Evolutionary conservation across 352 stramenopile species (phyloP).

Genomic region (Pythium angustatum): DNA sequence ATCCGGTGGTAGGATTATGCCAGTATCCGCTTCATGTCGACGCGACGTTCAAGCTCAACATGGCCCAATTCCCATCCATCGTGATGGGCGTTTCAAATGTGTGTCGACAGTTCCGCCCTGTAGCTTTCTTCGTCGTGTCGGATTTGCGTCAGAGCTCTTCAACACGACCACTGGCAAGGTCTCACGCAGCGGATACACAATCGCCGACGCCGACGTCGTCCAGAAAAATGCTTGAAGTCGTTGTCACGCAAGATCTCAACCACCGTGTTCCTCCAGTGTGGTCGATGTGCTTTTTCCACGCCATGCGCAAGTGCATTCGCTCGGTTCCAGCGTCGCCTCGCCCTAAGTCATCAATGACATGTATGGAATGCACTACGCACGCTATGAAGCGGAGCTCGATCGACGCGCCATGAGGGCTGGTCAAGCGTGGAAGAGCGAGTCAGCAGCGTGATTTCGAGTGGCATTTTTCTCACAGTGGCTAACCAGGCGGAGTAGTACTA

Average conservation of each 20-base stretch:
- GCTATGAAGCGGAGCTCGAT: neutral
- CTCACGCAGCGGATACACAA: neutral
- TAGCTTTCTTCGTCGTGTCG: constrained; percentile 11
- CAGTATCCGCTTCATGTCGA: constrained; percentile 5
- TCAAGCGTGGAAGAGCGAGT: neutral
- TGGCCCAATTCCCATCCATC: neutral
- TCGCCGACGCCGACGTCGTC: neutral
- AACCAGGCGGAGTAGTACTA: neutral
- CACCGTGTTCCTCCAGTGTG: neutral
- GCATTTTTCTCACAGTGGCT: neutral
- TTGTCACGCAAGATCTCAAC: neutral
- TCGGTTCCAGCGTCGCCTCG: neutral
- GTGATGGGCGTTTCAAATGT: constrained; percentile 12
- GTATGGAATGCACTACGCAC: neutral
- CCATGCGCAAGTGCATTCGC: constrained; percentile 1
- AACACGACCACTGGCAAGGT: neutral
- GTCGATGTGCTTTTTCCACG: constrained; percentile 18
- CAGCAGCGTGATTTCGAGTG: neutral
- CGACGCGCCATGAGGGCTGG: too few relatives aligned
- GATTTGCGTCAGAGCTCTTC: constrained; percentile 1
- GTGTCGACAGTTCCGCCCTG: constrained; percentile 6
- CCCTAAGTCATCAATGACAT: neutral
- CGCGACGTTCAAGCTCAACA: constrained; percentile 18
- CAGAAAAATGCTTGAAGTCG: constrained; percentile 3
- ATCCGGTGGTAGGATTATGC: neutral